These are phyloP conservation scores for Quercus suber DNA, from an alignment of 306 rosid species.

Conservation along the genomic window DNA sequence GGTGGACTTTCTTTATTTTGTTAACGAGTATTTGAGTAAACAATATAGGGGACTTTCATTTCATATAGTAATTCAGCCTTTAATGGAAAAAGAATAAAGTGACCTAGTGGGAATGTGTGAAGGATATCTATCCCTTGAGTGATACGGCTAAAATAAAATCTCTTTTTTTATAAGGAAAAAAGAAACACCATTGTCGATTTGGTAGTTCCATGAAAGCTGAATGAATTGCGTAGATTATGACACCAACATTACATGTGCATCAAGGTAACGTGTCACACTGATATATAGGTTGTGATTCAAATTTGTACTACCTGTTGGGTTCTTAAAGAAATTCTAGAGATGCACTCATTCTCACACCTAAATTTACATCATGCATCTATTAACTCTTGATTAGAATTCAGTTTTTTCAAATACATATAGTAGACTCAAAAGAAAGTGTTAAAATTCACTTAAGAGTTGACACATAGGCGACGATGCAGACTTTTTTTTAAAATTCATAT, in stretches of 20 bases:
- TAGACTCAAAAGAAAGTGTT: no score
- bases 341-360: no score
- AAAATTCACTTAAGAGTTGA: no score
- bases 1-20: no score
- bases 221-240: conserved; percentile 22
- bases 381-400: no score
- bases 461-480: fast-evolving
- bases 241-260: conserved; percentile 55
- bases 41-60: neutral
- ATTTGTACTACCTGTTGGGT: neutral
- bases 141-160: neutral
- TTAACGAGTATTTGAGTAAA: no score
- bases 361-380: no score
- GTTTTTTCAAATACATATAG: no score
- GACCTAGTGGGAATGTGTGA: neutral
- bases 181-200: neutral
- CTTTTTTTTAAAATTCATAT: neutral
- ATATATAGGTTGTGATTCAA: conserved; percentile 22
- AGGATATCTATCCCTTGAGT: neutral
- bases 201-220: neutral
- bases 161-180: neutral
- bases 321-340: neutral
- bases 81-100: neutral
- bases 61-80: neutral
- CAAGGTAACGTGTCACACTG: conserved; percentile 30